Evolutionary conservation across 306 rosid genomes (phyloP).

Genomic region (Gillenia trifoliata): DNA sequence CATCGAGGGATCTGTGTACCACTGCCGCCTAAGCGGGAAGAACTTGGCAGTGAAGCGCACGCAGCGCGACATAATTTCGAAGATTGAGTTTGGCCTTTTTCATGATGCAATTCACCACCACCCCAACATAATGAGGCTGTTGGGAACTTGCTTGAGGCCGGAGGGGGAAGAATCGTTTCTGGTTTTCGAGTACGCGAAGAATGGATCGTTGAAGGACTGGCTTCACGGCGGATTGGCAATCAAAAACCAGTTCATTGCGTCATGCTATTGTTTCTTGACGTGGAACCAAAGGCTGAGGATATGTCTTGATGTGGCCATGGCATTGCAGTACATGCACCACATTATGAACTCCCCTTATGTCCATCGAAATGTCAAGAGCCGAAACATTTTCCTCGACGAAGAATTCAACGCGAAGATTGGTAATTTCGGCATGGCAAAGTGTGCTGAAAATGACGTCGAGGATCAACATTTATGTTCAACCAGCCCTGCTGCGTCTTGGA

Average conservation of each 20-base stretch:
- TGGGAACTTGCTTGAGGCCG: constrained; percentile 47
- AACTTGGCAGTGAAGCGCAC: constrained; percentile 60
- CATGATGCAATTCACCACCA: constrained; percentile 53
- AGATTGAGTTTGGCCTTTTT: constrained; percentile 50
- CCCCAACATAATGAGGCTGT: constrained; percentile 69
- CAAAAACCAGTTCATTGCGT: constrained; percentile 85
- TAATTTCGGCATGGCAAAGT: constrained; percentile 65
- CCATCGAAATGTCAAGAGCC: constrained; percentile 69
- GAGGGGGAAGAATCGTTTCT: constrained; percentile 55
- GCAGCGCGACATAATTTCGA: constrained; percentile 32
- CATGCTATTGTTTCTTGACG: constrained; percentile 84
- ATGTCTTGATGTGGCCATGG: constrained; percentile 74
- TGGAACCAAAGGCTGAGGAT: constrained; percentile 83
- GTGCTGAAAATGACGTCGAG: constrained; percentile 42
- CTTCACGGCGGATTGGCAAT: constrained; percentile 89
- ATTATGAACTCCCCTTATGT: constrained; percentile 62
- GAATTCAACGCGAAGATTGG: constrained; percentile 83
- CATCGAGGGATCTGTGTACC: constrained; percentile 75
- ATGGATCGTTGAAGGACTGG: constrained; percentile 92
- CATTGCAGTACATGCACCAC: constrained; percentile 76
- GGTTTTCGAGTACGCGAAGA: constrained; percentile 71
- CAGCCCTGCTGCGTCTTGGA: constrained; percentile 46
- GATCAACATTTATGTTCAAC: constrained; percentile 43
- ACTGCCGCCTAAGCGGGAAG: constrained; percentile 78
- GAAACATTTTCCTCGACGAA: constrained; percentile 81